Evolutionary conservation across 345 rosid genomes (phyloP), one percentile per base, ranked within the genome.

Genomic region (Hirschfeldia incana): DNA sequence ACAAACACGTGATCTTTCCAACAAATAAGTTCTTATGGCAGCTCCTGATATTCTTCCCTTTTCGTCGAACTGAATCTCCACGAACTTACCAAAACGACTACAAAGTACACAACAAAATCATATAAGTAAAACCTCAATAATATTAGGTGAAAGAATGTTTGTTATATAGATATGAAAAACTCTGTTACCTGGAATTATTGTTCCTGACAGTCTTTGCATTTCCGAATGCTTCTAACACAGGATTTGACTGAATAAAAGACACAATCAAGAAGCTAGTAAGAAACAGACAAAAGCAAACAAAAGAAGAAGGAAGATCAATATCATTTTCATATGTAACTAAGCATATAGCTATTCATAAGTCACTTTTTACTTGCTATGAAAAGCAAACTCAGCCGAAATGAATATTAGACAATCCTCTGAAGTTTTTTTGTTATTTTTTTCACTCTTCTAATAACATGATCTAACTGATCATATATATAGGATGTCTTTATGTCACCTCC

Each of bases 21-120:
- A 84, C 90, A 93, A 86, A 79, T 96, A 96, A 80, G 99, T 96
- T 84, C 98, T 87, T 78, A 96, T 87, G 8, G 99, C 99, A 86
- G 99, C 99, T 80, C 99, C 99, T 9, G 99, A 96, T 82, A 96
- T 93, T 82, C 88, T 89, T 80, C 97, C 98, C 73, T 71, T 81
- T 72, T 67, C 84, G 78, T 96, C 98, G 86, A 96, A 96, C 81
- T 96, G 98, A 85, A 93, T 88, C 89, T 96, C 99, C 89, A 95
- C 99, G 57, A 96, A 93, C 89, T 96, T 93, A 89, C 99, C 99
- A 73, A 96, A 96, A 67, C 98, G 98, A 88, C 99, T 95, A 78
- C 73, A 82, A 72, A 79, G 78, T 51, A 39, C 69, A 81, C 37
- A 85, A 21, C 2, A 76, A 39, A 70, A 21, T 36, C 16, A 69